phyloP scores from a whole-genome alignment of 306 rosid genomes.

The Oxytropis ochrocephala region DNA sequence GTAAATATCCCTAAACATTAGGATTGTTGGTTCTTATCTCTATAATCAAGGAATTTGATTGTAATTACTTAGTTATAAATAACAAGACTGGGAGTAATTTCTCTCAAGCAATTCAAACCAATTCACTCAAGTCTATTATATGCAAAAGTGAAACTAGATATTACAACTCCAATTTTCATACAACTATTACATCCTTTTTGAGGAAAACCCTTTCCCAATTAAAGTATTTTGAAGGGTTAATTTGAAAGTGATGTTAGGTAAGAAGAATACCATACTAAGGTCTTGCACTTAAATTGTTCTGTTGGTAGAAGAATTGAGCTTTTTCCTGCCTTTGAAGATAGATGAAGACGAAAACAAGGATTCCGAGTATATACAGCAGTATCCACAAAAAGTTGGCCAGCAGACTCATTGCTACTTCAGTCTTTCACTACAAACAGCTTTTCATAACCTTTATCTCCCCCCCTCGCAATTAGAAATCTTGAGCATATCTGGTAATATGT shows the following conservation, averaged over 20 bases:
- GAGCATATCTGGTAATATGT: constrained; percentile 92
- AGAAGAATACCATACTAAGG: constrained; percentile 48
- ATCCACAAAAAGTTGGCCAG: constrained; percentile 75
- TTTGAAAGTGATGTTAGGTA: not conserved
- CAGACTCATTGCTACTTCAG: constrained; percentile 40
- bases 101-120: too few species aligned
- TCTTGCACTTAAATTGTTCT: constrained; percentile 47
- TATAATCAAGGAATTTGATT: too few species aligned
- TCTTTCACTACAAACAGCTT: constrained; percentile 65
- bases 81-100: too few species aligned
- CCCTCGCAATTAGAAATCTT: constrained; percentile 45
- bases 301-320: constrained; percentile 74
- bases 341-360: constrained; percentile 79
- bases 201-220: not conserved
- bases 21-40: too few species aligned
- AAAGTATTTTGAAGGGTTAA: constrained; percentile 6
- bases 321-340: constrained; percentile 95
- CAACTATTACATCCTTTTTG: not conserved
- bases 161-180: not conserved
- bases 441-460: constrained; percentile 37
- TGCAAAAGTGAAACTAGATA: constrained; percentile 1
- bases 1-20: too few species aligned
- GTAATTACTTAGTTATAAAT: too few species aligned
- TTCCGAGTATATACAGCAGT: constrained; percentile 88
- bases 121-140: not conserved